These are phyloP conservation scores for Lasiodiplodia sp. DNA, from an alignment of 2,329 filamentous ascomycete genomes.

Conservation along the genomic window DNA sequence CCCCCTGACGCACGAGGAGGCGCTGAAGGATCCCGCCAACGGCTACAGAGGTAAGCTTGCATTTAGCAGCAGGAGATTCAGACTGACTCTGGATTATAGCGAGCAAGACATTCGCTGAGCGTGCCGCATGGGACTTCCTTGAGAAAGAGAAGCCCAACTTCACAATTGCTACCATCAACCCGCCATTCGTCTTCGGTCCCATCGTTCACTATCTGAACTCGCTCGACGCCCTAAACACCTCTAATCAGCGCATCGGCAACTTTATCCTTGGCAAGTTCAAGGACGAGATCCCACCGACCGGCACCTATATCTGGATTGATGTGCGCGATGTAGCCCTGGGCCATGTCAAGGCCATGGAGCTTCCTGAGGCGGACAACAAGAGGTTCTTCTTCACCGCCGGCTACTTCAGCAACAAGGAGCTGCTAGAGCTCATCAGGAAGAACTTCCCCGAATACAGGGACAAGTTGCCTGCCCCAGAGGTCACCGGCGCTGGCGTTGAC, in stretches of 20 bases:
- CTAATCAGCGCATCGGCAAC: slow-evolving; percentile 71
- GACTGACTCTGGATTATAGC: slow-evolving; percentile 38
- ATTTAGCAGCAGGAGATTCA: not conserved
- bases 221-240: slow-evolving; percentile 73
- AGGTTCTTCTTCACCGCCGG: slow-evolving; percentile 70
- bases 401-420: slow-evolving; percentile 67
- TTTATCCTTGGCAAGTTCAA: slow-evolving; percentile 69
- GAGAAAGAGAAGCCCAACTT: slow-evolving; percentile 61
- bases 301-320: slow-evolving; percentile 58
- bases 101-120: slow-evolving; percentile 69
- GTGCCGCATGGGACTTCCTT: slow-evolving; percentile 61
- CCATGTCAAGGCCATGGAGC: slow-evolving; percentile 66
- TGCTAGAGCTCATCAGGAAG: slow-evolving; percentile 63
- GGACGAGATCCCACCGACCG: slow-evolving; percentile 64
- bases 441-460: slow-evolving; percentile 62
- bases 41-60: slow-evolving; percentile 51
- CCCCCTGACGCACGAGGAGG: slow-evolving; percentile 60
- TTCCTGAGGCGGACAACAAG: slow-evolving; percentile 65
- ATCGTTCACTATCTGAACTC: slow-evolving; percentile 67
- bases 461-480: slow-evolving; percentile 51
- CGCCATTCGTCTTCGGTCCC: slow-evolving; percentile 59
- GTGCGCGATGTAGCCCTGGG: slow-evolving; percentile 66
- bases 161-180: slow-evolving; percentile 57
- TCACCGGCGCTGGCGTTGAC: slow-evolving; percentile 41
- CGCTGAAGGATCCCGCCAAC: slow-evolving; percentile 49